phyloP scores from a whole-genome alignment of 345 rosid genomes.

The Citrus sp. region DNA sequence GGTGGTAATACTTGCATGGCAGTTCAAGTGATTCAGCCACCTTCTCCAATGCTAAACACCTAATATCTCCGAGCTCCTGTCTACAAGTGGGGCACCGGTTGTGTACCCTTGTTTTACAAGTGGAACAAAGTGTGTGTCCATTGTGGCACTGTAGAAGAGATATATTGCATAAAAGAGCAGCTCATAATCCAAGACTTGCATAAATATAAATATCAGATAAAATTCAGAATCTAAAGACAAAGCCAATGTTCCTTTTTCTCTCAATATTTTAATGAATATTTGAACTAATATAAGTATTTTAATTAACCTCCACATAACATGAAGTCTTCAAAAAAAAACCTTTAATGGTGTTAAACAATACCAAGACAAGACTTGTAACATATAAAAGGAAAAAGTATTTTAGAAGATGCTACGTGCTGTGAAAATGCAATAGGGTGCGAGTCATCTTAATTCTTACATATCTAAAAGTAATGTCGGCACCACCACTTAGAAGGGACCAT shows the following conservation, averaged over 20 bases:
- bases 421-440: not conserved
- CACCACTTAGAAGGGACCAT: not conserved
- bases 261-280: not conserved
- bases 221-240: not conserved
- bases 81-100: conserved; percentile 77
- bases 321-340: not conserved
- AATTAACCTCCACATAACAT: not conserved
- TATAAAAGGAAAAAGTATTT: too few species aligned
- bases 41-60: conserved; percentile 79
- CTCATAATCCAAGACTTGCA: conserved; percentile 5
- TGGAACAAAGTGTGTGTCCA: conserved; percentile 78
- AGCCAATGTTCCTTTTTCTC: not conserved
- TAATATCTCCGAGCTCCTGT: conserved; percentile 79
- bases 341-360: not conserved
- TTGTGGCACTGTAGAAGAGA: conserved; percentile 62
- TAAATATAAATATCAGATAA: not conserved
- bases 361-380: not conserved
- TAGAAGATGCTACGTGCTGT: too few species aligned
- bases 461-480: not conserved
- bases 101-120: conserved; percentile 78
- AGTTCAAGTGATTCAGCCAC: conserved; percentile 80
- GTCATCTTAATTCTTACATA: not conserved
- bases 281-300: not conserved
- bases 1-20: conserved; percentile 66
- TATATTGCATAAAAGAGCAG: not conserved